Evolutionary conservation across 2,329 filamentous ascomycete genomes (phyloP).

Genomic region (Seiridium unicorne): DNA sequence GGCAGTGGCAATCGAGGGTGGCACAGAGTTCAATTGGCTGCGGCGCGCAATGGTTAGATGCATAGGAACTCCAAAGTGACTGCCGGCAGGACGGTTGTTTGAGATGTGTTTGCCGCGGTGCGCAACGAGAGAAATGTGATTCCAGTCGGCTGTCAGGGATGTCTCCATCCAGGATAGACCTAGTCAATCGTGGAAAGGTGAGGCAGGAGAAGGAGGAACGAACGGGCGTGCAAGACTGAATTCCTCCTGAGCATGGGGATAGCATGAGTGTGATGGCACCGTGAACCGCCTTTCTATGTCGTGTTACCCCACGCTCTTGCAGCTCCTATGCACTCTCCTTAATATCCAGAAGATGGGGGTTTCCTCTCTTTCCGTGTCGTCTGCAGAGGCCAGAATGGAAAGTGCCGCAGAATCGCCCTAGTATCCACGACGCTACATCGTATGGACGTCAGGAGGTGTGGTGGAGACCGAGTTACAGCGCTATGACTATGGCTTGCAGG

Average conservation of each 20-base stretch:
- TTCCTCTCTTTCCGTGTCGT: not conserved
- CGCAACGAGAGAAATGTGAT: not conserved
- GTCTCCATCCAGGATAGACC: conserved; percentile 5
- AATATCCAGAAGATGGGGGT: too few species aligned
- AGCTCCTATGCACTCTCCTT: too few species aligned
- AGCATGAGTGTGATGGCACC: too few species aligned
- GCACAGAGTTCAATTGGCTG: not conserved
- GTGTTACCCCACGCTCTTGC: too few species aligned
- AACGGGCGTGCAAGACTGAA: not conserved
- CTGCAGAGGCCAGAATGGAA: not conserved
- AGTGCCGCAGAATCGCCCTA: not conserved
- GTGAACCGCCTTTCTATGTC: too few species aligned
- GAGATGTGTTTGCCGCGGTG: conserved; percentile 1
- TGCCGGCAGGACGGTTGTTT: conserved; percentile 3
- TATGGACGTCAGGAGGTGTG: not conserved
- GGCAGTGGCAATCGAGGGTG: not conserved
- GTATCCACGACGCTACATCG: not conserved
- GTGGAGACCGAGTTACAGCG: not conserved
- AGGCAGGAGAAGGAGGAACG: conserved; percentile 4
- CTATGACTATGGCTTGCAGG: conserved; percentile 2
- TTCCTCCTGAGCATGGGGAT: too few species aligned
- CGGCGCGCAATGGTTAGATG: not conserved
- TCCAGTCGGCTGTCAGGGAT: conserved; percentile 4
- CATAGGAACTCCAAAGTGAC: not conserved
- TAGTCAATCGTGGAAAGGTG: not conserved